phyloP scores from a whole-genome alignment of 805 yeast genomes.

The Saccharomyces mikatae region DNA sequence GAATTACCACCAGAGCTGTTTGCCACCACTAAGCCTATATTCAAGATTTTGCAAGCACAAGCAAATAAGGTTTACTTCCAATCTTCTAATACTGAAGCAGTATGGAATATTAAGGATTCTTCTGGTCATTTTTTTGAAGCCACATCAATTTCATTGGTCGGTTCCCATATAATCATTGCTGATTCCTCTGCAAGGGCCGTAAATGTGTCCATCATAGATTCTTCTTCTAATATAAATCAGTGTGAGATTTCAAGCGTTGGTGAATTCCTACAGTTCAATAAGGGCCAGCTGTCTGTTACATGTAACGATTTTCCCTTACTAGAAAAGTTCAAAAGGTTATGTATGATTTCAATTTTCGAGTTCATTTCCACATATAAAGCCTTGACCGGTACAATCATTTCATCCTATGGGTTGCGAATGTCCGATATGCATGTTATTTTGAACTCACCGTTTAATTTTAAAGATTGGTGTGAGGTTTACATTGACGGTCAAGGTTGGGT shows the following conservation, averaged over 20 bases:
- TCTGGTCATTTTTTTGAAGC: constrained; percentile 4
- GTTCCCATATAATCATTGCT: constrained; percentile 5
- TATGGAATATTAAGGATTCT: constrained; percentile 4
- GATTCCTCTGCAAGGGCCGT: constrained; percentile 5
- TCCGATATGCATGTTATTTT: constrained; percentile 25
- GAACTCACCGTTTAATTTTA: constrained; percentile 23
- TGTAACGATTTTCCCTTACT: constrained; percentile 3
- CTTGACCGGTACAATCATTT: constrained; percentile 24
- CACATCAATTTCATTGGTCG: constrained; percentile 8
- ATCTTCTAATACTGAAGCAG: constrained; percentile 1
- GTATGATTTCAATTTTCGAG: constrained; percentile 21
- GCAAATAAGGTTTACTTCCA: constrained; percentile 11
- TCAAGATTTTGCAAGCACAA: constrained; percentile 12
- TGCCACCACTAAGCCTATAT: constrained; percentile 8
- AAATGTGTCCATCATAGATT: constrained; percentile 5
- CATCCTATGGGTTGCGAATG: constrained; percentile 19
- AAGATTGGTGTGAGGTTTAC: constrained; percentile 31
- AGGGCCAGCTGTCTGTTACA: constrained; percentile 4
- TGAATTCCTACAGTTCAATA: constrained; percentile 6
- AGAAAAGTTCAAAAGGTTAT: constrained; percentile 7
- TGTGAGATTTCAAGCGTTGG: constrained; percentile 4
- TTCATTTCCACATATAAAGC: constrained; percentile 21
- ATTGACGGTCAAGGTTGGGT: constrained; percentile 26
- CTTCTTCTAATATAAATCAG: constrained; percentile 3
- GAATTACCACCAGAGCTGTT: constrained; percentile 9